Conservation (phyloP, 139 green algal genomes). For the Trebouxia sp. region DNA sequence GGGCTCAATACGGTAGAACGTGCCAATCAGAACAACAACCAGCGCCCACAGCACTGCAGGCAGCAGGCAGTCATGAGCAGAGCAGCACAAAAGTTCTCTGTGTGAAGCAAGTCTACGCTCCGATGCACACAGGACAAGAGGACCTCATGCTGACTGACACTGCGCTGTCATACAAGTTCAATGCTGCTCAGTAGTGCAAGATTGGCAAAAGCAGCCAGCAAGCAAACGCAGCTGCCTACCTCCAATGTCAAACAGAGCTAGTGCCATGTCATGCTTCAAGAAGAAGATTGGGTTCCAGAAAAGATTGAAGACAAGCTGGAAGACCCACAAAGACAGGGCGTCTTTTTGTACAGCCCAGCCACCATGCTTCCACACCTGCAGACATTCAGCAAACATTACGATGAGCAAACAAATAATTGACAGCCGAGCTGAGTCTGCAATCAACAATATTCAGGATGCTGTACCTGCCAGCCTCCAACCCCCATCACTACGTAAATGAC, state of each 20-base stretch:
- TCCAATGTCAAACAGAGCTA: constrained; percentile 50
- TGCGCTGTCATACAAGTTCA: too few species aligned
- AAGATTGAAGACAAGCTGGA: constrained; percentile 57
- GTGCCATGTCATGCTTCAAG: constrained; percentile 48
- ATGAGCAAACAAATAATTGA: too few species aligned
- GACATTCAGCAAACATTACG: too few species aligned
- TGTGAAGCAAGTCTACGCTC: background rate
- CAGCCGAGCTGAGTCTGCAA: too few species aligned
- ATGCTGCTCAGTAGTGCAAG: too few species aligned
- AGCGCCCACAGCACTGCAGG: background rate
- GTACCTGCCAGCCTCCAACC: constrained; percentile 51
- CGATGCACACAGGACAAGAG: too few species aligned
- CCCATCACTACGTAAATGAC: constrained; percentile 59
- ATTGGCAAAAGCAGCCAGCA: too few species aligned
- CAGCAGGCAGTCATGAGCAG: background rate
- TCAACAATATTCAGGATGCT: constrained; percentile 7
- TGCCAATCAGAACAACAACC: background rate
- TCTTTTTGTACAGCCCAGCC: background rate
- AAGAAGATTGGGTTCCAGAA: constrained; percentile 66
- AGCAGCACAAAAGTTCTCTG: too few species aligned
- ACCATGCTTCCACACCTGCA: constrained; percentile 21
- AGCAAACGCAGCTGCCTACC: constrained; percentile 34
- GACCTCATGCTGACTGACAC: too few species aligned
- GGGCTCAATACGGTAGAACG: constrained; percentile 19
- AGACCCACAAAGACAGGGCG: constrained; percentile 40